Base-by-base conservation (phyloP, 2,329 filamentous ascomycete genomes). In the Penicillium paneum region DNA sequence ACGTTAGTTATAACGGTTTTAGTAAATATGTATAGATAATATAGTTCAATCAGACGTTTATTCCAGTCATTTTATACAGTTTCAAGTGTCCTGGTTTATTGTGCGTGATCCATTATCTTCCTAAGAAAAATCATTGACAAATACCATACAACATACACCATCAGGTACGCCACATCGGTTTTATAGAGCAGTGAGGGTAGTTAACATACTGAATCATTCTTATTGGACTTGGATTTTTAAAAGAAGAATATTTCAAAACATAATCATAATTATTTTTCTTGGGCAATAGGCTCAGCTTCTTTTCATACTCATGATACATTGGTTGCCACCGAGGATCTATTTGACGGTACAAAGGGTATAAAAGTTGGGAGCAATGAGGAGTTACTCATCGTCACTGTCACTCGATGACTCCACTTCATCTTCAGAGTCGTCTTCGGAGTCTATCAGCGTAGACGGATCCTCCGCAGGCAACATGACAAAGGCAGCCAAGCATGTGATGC, bases 401-500 rank as follows among this genome's bases (percentile, higher is more conserved):
- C 65, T 65, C 8, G 62, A 56, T 44, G 66, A 69, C 43, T 69
- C 64, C 28, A 61, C 64, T 10, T 66, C 61, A 7, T 64, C 79
- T 60, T 81, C 78, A 43, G 42, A 45, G 42, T 60, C 60, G 11
- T 78, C 77, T 52, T 84, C 83, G 17, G 83, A 84, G 63, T 84
- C 84, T 41, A 79, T 77, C 21, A 81, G 81, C 38, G 85, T 84
- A 15, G 83, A 82, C 43, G 81, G 65, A 36, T 71, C 68, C 42
- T 69, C 67, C 5, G 74, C 78, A 64, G 85, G 82, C 71, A 89
- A 82, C 90, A 97, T 95, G 59, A 90, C 78, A 76, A 96, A 97
- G 21, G 88, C 88, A 64, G 85, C 86, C 66, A 97, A 69, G 70
- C 94, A 97, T 35, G 92, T 97, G 62, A 97, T 91, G 53, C 94